Evolutionary conservation across 2,329 filamentous ascomycete genomes (phyloP).

Genomic region (Monosporascus sp.): DNA sequence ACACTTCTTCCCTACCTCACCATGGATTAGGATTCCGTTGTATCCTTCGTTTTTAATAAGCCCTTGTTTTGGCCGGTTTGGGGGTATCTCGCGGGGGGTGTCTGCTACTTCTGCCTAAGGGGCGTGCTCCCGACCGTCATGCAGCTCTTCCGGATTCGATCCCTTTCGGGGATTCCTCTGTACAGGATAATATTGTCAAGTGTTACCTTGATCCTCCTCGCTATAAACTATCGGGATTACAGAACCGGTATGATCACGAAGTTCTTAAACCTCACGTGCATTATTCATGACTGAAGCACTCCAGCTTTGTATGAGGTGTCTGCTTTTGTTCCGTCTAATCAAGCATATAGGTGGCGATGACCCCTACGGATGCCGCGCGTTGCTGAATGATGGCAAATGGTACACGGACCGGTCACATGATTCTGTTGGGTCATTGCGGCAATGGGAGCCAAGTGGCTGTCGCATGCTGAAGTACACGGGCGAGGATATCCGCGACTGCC

Average conservation of each 20-base stretch:
- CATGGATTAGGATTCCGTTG: neutral
- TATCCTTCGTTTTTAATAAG: neutral
- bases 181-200: neutral
- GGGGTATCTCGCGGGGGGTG: neutral
- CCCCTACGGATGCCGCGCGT: slow-evolving; percentile 19
- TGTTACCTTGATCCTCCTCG: neutral
- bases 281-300: neutral
- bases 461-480: slow-evolving; percentile 50
- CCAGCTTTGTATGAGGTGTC: neutral
- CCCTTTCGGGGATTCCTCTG: neutral
- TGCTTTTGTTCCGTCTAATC: slow-evolving; percentile 10
- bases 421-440: slow-evolving; percentile 27
- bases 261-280: neutral
- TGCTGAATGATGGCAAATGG: slow-evolving; percentile 23
- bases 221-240: neutral
- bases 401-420: slow-evolving; percentile 7
- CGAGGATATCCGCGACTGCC: slow-evolving; percentile 48
- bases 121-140: neutral
- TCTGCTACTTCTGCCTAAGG: neutral
- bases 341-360: slow-evolving; percentile 14
- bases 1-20: neutral
- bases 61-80: neutral
- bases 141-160: neutral
- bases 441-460: slow-evolving; percentile 58
- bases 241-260: neutral